Conservation (phyloP, 805 yeast species). For the Lipomyces orientalis region DNA sequence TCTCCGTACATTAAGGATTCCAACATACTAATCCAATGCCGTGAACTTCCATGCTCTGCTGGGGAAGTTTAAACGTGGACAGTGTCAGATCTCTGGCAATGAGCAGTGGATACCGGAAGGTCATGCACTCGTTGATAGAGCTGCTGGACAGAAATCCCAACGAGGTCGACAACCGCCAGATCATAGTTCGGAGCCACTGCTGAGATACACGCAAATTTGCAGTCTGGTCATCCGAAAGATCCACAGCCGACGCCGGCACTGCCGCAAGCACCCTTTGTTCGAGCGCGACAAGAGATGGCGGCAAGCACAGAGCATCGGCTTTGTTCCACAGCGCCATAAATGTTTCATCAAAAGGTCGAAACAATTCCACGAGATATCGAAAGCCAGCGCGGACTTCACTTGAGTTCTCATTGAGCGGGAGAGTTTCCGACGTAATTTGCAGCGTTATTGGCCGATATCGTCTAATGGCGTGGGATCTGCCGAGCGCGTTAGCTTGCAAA, state of each 20-base stretch:
- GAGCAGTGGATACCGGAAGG: slow-evolving; percentile 8
- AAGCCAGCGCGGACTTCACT: not conserved
- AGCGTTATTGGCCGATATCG: slow-evolving; percentile 6
- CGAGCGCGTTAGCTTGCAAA: not conserved
- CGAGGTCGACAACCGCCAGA: not conserved
- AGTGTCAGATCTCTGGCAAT: slow-evolving; percentile 6
- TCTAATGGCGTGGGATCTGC: slow-evolving; percentile 5
- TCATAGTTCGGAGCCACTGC: slow-evolving; percentile 10
- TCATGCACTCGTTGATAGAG: slow-evolving; percentile 2
- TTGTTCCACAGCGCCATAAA: slow-evolving; percentile 1
- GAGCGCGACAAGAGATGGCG: not conserved
- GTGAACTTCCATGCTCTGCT: slow-evolving; percentile 6
- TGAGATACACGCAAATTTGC: slow-evolving; percentile 8
- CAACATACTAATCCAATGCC: slow-evolving; percentile 6
- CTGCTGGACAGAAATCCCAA: slow-evolving; percentile 4
- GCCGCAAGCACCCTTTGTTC: not conserved
- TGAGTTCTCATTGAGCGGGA: not conserved
- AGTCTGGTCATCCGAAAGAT: slow-evolving; percentile 1
- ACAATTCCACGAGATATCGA: not conserved
- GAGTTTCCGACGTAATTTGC: slow-evolving; percentile 7
- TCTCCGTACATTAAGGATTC: not conserved
- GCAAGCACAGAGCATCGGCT: not conserved
- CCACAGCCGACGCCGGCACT: slow-evolving; percentile 1
- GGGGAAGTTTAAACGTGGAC: not conserved
- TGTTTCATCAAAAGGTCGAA: slow-evolving; percentile 8